Evolutionary conservation across 192 early-diverging fungal genomes (phyloP).

Genomic region (Backusella westeae): DNA sequence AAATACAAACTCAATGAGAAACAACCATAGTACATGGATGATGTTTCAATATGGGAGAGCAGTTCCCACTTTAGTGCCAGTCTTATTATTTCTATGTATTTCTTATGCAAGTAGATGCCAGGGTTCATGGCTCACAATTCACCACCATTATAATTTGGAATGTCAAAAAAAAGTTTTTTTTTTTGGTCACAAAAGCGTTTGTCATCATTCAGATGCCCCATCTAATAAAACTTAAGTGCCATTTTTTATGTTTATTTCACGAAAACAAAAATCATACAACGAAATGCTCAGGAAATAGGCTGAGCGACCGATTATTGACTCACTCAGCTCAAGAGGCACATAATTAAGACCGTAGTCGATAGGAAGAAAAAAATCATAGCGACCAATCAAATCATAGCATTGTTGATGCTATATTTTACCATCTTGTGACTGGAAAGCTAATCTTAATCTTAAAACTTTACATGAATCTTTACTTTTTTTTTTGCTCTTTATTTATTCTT

Average conservation of each 20-base stretch:
- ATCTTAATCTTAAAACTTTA: not conserved
- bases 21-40: not conserved
- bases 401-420: not conserved
- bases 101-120: no score
- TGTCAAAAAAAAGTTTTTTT: no score
- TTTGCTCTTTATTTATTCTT: not conserved
- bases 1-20: not conserved
- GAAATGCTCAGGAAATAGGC: not conserved
- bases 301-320: not conserved
- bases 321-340: not conserved
- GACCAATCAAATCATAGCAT: not conserved
- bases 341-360: not conserved
- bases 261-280: not conserved
- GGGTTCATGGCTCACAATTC: no score
- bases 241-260: not conserved
- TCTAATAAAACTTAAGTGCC: not conserved
- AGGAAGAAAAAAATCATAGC: not conserved
- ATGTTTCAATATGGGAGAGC: not conserved
- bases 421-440: not conserved
- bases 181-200: no score
- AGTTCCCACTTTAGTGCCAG: not conserved
- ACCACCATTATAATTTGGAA: no score
- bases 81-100: no score
- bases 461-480: not conserved
- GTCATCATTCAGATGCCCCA: no score